These are phyloP conservation scores for Lecanicillium sp. DNA, from an alignment of 2,329 filamentous ascomycete genomes.

Conservation along the genomic window DNA sequence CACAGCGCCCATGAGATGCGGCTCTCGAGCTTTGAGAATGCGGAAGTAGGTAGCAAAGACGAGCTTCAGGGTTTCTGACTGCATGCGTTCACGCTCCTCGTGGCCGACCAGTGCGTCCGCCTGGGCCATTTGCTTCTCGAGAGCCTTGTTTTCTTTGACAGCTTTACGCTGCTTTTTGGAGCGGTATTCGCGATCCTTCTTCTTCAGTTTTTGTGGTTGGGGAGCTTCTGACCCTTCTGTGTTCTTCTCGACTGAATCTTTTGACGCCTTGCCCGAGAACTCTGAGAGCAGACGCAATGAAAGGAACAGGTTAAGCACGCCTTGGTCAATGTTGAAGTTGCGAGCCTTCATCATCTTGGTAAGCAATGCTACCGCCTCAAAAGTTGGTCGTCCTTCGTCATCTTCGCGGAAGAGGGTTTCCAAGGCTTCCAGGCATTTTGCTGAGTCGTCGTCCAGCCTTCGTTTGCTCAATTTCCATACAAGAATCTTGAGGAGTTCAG, in stretches of 20 bases:
- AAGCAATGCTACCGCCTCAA: slow-evolving; percentile 78
- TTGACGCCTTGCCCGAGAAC: slow-evolving; percentile 76
- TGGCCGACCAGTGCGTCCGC: slow-evolving; percentile 87
- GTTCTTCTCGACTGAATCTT: slow-evolving; percentile 58
- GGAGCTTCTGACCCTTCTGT: slow-evolving; percentile 15
- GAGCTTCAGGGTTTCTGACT: slow-evolving; percentile 90
- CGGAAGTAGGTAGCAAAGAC: slow-evolving; percentile 95
- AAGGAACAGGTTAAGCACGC: slow-evolving; percentile 82
- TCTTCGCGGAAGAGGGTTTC: slow-evolving; percentile 79
- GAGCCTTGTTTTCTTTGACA: slow-evolving; percentile 73
- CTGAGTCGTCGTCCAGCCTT: slow-evolving; percentile 64
- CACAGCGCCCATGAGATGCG: slow-evolving; percentile 91
- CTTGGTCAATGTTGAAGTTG: slow-evolving; percentile 76
- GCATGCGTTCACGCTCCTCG: slow-evolving; percentile 88
- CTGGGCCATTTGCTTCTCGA: slow-evolving; percentile 89
- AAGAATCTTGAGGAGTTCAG: slow-evolving; percentile 78
- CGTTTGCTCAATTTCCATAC: slow-evolving; percentile 73
- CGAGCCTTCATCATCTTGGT: slow-evolving; percentile 93
- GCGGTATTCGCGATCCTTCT: slow-evolving; percentile 73
- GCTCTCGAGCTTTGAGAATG: slow-evolving; percentile 74
- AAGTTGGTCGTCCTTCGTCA: slow-evolving; percentile 78
- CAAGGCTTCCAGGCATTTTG: slow-evolving; percentile 68
- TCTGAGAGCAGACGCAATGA: slow-evolving; percentile 82
- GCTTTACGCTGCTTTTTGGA: slow-evolving; percentile 83
- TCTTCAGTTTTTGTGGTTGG: slow-evolving; percentile 47